phyloP scores from a whole-genome alignment of 805 yeast genomes.

The Candida awuae region DNA sequence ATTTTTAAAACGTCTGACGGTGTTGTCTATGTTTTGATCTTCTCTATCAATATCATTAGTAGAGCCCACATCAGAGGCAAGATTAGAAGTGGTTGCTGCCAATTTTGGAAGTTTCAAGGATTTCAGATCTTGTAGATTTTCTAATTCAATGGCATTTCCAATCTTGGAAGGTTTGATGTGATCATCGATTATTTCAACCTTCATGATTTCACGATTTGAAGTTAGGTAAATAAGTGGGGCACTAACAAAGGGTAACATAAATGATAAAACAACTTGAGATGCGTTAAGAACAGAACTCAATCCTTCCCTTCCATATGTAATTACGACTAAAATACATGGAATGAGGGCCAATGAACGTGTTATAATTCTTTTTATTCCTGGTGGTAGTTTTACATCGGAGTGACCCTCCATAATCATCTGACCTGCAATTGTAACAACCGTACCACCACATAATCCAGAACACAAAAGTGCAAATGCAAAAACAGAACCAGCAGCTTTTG shows the following conservation, averaged over 20 bases:
- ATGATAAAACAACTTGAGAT: constrained; percentile 73
- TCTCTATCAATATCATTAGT: not conserved
- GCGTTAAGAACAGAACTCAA: constrained; percentile 65
- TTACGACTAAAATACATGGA: constrained; percentile 74
- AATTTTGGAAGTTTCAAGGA: not conserved
- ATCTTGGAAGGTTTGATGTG: constrained; percentile 10
- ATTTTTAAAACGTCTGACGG: constrained; percentile 35
- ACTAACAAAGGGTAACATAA: constrained; percentile 77
- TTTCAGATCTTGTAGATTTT: not conserved
- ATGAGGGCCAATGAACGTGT: constrained; percentile 79
- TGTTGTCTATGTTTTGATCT: not conserved
- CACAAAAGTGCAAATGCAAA: constrained; percentile 84
- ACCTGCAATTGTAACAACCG: constrained; percentile 88
- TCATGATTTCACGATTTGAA: constrained; percentile 41
- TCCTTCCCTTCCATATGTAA: constrained; percentile 74
- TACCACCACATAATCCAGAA: constrained; percentile 93
- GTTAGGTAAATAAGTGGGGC: constrained; percentile 86
- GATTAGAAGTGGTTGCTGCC: not conserved
- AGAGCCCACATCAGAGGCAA: constrained; percentile 1
- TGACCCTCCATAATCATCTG: constrained; percentile 93
- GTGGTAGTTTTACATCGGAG: constrained; percentile 68
- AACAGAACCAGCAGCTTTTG: constrained; percentile 80
- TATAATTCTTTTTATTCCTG: constrained; percentile 70
- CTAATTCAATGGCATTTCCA: constrained; percentile 4
- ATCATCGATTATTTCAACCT: constrained; percentile 16